phyloP scores from a whole-genome alignment of 2,329 filamentous ascomycete species.

The Apiospora arundinis region DNA sequence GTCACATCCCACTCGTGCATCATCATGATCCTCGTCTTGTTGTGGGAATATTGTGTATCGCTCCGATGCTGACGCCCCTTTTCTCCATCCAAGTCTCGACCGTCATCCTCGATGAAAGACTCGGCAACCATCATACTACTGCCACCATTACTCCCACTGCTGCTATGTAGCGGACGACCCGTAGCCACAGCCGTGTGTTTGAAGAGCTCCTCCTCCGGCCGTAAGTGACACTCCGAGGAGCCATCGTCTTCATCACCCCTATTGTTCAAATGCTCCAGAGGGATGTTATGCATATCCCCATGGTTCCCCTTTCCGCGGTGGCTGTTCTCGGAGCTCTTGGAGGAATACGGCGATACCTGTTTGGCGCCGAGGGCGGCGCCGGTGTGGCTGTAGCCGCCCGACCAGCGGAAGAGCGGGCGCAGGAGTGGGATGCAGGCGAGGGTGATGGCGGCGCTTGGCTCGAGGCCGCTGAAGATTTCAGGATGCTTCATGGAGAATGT shows the following conservation, averaged over 20 bases:
- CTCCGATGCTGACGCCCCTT: background rate
- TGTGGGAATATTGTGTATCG: background rate
- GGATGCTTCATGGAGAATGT: constrained; percentile 20
- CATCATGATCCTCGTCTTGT: background rate
- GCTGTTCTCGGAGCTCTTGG: background rate
- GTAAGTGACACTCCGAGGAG: background rate
- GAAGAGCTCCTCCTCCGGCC: background rate
- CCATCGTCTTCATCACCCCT: background rate
- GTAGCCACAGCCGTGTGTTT: background rate
- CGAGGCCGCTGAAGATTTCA: constrained; percentile 21
- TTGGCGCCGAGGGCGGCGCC: constrained; percentile 8
- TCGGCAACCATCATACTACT: background rate
- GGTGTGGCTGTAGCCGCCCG: constrained; percentile 9
- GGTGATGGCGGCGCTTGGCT: constrained; percentile 21
- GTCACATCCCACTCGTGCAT: background rate
- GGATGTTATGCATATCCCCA: too few relatives aligned
- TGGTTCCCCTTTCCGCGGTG: background rate
- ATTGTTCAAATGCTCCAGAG: too few relatives aligned
- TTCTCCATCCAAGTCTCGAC: background rate
- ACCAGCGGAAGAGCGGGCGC: constrained; percentile 19
- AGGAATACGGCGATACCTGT: background rate
- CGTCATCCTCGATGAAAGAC: background rate
- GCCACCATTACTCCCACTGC: background rate
- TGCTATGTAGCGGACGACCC: background rate
- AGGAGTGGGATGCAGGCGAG: constrained; percentile 22